A percentile compares a stretch with the other conserved stretches of the same genome.
Evolutionary conservation across 805 yeast genomes (phyloP).

Genomic region (Kodamaea jinghongensis): DNA sequence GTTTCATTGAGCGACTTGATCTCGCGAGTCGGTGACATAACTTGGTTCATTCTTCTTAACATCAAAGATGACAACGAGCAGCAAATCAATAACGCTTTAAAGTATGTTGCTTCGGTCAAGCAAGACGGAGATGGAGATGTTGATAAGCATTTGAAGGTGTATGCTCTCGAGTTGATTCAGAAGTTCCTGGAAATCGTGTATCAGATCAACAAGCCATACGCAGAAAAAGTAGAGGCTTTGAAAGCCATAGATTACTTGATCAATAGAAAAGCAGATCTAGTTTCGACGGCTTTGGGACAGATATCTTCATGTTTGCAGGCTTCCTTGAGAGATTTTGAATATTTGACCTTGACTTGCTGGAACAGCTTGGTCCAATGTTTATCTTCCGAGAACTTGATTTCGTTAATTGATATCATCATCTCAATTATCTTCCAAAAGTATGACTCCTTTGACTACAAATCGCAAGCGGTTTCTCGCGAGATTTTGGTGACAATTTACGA

Average conservation of each 20-base stretch:
- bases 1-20: constrained; percentile 32
- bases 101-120: constrained; percentile 31
- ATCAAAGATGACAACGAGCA: constrained; percentile 30
- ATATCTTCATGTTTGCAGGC: constrained; percentile 83
- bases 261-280: constrained; percentile 52
- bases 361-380: constrained; percentile 55
- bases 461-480: constrained; percentile 50
- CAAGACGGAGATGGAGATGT: constrained; percentile 2
- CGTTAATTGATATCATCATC: constrained; percentile 70
- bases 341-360: constrained; percentile 68
- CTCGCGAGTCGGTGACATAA: constrained; percentile 36
- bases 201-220: constrained; percentile 56
- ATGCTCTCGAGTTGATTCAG: constrained; percentile 71
- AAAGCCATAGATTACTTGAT: constrained; percentile 72
- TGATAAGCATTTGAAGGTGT: constrained; percentile 15
- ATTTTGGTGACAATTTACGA: constrained; percentile 42
- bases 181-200: constrained; percentile 77
- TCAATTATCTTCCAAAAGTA: constrained; percentile 74
- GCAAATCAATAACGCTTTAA: constrained; percentile 43
- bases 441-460: constrained; percentile 45
- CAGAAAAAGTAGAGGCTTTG: constrained; percentile 69
- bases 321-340: constrained; percentile 65
- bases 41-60: constrained; percentile 35
- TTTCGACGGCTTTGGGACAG: constrained; percentile 66
- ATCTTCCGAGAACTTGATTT: constrained; percentile 53